Conservation (phyloP, 805 yeast species). For the Teunomyces pallodes region DNA sequence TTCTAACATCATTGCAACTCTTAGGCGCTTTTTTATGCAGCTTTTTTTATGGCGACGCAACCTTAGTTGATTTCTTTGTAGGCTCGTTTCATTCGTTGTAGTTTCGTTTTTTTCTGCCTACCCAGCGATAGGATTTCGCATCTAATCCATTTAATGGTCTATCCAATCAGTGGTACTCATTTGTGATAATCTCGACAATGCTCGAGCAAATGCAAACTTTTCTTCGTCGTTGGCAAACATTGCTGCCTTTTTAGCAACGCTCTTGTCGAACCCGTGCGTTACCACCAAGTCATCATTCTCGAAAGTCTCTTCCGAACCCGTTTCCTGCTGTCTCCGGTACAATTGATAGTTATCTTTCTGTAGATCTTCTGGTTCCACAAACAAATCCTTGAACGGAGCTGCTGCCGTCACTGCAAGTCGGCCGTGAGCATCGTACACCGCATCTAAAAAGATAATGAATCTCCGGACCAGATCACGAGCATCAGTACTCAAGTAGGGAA, state of each 20-base stretch:
- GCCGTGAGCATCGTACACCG: slow-evolving; percentile 89
- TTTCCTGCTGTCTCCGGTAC: slow-evolving; percentile 39
- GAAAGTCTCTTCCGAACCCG: slow-evolving; percentile 36
- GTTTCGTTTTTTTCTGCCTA: no score
- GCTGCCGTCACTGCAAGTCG: slow-evolving; percentile 87
- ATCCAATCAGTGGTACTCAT: slow-evolving; percentile 96
- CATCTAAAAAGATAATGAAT: slow-evolving; percentile 92
- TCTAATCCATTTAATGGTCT: slow-evolving; percentile 27
- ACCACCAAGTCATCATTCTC: slow-evolving; percentile 62
- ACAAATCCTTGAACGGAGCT: slow-evolving; percentile 77
- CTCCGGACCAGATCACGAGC: slow-evolving; percentile 84
- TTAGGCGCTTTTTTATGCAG: no score
- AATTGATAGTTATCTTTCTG: slow-evolving; percentile 46
- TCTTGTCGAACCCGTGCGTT: slow-evolving; percentile 75
- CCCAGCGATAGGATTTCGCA: no score
- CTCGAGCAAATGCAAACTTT: slow-evolving; percentile 94
- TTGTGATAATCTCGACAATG: slow-evolving; percentile 83
- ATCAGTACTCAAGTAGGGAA: slow-evolving; percentile 77
- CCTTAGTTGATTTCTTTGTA: not conserved
- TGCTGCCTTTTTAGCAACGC: slow-evolving; percentile 65
- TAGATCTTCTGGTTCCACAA: slow-evolving; percentile 75
- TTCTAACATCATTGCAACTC: no score
- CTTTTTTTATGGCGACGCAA: no score
- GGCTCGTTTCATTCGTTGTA: slow-evolving; percentile 11
- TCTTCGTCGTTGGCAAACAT: slow-evolving; percentile 93